Conservation (phyloP, 2,329 filamentous ascomycete genomes). For the Amauroascus verrucosus region DNA sequence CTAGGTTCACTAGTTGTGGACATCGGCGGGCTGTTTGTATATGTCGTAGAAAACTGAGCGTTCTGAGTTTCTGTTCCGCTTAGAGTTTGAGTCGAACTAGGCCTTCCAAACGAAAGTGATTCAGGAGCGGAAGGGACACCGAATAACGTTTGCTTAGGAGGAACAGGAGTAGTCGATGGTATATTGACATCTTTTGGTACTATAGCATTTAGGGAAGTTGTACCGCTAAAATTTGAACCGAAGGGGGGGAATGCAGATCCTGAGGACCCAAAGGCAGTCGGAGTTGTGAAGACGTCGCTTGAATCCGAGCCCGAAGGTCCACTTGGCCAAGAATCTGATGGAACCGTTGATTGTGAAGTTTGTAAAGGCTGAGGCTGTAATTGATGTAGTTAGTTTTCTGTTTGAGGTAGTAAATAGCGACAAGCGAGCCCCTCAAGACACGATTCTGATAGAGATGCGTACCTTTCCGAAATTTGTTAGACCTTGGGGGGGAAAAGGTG, state of each 20-base stretch:
- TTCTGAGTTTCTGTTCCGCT: not conserved
- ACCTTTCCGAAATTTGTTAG: slow-evolving; percentile 3
- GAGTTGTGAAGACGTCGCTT: not conserved
- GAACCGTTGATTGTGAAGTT: not conserved
- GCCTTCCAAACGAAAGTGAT: slow-evolving; percentile 5
- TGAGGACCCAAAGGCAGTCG: not conserved
- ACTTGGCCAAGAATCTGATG: not conserved
- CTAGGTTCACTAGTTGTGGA: not conserved
- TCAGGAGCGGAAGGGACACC: not conserved
- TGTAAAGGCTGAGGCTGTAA: not conserved
- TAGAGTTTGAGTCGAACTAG: slow-evolving; percentile 2
- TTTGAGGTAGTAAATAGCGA: no score
- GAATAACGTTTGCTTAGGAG: not conserved
- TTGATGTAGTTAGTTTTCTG: no score
- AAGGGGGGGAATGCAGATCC: slow-evolving; percentile 4
- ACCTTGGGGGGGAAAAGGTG: slow-evolving; percentile 12
- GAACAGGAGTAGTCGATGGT: not conserved
- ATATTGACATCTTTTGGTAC: not conserved
- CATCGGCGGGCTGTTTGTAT: not conserved
- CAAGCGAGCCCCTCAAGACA: no score
- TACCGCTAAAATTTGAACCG: slow-evolving; percentile 1
- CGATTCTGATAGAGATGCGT: no score
- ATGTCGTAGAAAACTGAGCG: not conserved
- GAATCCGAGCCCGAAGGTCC: not conserved
- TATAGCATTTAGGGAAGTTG: not conserved